Percentiles rank a stretch among this genome's conserved stretches.
Conservation (phyloP, 225 moss, liverwort and hornwort species). For the Pleurozium schreberi region DNA sequence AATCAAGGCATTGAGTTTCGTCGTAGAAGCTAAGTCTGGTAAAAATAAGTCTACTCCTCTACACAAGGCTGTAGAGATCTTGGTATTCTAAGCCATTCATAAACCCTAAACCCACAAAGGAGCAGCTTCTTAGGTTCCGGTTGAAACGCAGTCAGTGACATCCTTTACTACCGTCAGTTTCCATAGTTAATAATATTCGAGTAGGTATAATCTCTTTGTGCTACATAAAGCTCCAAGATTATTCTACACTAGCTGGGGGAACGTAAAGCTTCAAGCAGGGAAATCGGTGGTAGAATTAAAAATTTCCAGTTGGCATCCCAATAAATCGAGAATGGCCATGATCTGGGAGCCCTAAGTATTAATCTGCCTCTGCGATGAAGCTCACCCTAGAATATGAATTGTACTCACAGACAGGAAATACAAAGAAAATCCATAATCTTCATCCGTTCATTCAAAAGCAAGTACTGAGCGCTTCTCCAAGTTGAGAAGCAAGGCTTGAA, state of each 20-base stretch:
- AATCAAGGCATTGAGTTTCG: not conserved
- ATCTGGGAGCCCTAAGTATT: not conserved
- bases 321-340: not conserved
- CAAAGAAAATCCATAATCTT: not conserved
- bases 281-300: not conserved
- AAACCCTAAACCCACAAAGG: not conserved
- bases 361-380: not conserved
- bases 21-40: not conserved
- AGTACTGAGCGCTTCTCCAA: not conserved
- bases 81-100: not conserved
- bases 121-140: not conserved
- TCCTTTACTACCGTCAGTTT: not conserved
- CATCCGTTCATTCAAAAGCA: not conserved
- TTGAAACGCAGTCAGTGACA: too few relatives aligned
- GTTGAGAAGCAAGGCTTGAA: not conserved
- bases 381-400: not conserved
- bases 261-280: not conserved
- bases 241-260: not conserved
- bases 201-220: too few relatives aligned
- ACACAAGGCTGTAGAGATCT: too few relatives aligned
- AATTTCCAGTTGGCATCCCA: not conserved
- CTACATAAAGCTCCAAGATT: not conserved
- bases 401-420: not conserved
- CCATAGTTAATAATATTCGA: not conserved
- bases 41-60: not conserved